A percentile compares a stretch with the other conserved stretches of the same genome.
phyloP scores from a whole-genome alignment of 164 flowering plant species.

The Piper betle region DNA sequence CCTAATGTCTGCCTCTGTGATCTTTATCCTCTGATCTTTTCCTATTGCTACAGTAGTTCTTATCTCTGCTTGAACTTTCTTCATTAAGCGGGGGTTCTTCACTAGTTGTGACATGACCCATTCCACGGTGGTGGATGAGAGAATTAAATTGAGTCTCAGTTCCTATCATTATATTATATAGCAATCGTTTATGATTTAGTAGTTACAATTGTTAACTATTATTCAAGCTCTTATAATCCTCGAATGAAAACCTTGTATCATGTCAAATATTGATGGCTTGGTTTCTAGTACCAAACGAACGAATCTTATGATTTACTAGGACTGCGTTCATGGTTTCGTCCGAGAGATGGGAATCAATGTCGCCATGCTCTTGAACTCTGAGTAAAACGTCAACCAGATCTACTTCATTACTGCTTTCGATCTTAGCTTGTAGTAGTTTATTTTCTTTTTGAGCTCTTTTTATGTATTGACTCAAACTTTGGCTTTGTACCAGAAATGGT shows the following conservation, averaged over 20 bases:
- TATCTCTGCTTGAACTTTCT: conserved; percentile 4
- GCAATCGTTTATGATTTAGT: neutral
- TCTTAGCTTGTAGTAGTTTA: neutral
- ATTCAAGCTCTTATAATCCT: too few species aligned
- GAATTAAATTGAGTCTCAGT: neutral
- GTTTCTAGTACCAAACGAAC: neutral
- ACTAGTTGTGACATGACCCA: conserved; percentile 7
- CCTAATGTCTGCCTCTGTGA: neutral
- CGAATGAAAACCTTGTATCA: neutral
- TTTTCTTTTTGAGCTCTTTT: neutral
- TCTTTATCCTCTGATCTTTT: neutral
- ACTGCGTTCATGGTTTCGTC: conserved; percentile 1
- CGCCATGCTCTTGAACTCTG: conserved; percentile 1
- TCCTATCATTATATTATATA: neutral
- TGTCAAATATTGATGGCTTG: neutral
- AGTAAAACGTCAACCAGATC: conserved; percentile 8
- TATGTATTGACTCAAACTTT: neutral
- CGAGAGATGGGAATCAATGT: conserved; percentile 3
- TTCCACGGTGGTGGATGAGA: conserved; percentile 2
- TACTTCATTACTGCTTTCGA: neutral
- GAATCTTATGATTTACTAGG: neutral
- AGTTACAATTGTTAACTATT: too few species aligned
- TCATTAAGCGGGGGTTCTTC: conserved; percentile 5
- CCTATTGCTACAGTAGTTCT: neutral
- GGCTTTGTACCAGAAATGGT: neutral